Percentiles rank a stretch among this genome's conserved stretches.
Conservation (phyloP, 1,284 basidiomycete species). For the Ceratorhiza oryzae-sativae region DNA sequence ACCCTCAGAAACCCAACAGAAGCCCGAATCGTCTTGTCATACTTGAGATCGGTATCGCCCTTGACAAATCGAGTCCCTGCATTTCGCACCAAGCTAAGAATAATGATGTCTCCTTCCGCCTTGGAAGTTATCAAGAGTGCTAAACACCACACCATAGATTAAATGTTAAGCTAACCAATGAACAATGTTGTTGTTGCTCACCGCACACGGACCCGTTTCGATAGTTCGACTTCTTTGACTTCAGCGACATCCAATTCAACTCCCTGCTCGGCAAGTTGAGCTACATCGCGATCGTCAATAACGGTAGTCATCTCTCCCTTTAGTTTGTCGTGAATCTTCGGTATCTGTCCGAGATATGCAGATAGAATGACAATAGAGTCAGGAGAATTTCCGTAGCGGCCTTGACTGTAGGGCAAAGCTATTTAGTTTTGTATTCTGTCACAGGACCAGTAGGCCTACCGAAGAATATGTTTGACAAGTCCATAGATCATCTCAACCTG, state of each 20-base stretch:
- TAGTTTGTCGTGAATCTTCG: conserved; percentile 62
- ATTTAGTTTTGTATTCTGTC: neutral
- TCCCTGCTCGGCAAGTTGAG: conserved; percentile 59
- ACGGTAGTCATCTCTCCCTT: conserved; percentile 61
- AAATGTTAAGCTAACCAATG: neutral
- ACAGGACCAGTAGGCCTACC: conserved; percentile 50
- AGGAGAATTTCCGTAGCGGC: neutral
- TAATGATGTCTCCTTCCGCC: conserved; percentile 60
- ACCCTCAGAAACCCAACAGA: conserved; percentile 65
- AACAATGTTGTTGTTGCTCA: conserved; percentile 6
- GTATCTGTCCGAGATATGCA: conserved; percentile 65
- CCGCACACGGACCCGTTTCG: conserved; percentile 54
- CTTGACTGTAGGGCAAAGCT: neutral
- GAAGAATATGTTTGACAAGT: conserved; percentile 69
- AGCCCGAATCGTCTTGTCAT: conserved; percentile 42
- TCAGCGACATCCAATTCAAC: conserved; percentile 49
- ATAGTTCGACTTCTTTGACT: conserved; percentile 59
- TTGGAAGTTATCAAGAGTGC: conserved; percentile 81
- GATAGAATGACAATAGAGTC: neutral
- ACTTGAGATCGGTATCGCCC: neutral
- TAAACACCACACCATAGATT: conserved; percentile 52
- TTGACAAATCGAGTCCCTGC: conserved; percentile 53
- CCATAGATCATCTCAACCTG: conserved; percentile 75
- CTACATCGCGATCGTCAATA: conserved; percentile 73
- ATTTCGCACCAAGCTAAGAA: conserved; percentile 75